A percentile compares a stretch with the other conserved stretches of the same genome.
These are phyloP conservation scores for Acacia pycnantha DNA, from an alignment of 331 rosid species.

Conservation along the genomic window DNA sequence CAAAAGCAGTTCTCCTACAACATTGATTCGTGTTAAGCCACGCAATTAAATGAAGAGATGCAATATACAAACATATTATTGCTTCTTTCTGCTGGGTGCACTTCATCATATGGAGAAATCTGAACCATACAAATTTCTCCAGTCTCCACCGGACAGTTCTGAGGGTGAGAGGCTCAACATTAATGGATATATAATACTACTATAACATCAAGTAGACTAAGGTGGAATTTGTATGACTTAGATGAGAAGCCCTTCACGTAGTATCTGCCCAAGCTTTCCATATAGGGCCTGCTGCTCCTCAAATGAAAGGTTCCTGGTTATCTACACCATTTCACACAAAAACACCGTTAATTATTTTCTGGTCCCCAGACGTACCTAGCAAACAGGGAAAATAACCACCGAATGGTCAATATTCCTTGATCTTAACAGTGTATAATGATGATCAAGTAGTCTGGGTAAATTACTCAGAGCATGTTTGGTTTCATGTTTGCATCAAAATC, in stretches of 20 bases:
- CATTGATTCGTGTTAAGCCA: slow-evolving; percentile 11
- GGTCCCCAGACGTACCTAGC: not conserved
- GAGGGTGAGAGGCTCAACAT: not conserved
- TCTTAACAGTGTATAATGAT: not conserved
- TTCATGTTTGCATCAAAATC: not conserved
- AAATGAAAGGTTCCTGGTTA: slow-evolving; percentile 64
- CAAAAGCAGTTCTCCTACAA: not conserved
- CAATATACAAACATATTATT: slow-evolving; percentile 1
- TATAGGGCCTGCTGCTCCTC: slow-evolving; percentile 80
- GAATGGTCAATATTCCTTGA: not conserved
- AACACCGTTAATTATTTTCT: not conserved
- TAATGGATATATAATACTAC: not conserved
- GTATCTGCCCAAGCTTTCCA: slow-evolving; percentile 61
- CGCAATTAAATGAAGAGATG: slow-evolving; percentile 16
- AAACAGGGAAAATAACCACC: too few relatives aligned
- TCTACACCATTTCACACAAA: slow-evolving; percentile 40
- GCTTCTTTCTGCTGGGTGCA: not conserved
- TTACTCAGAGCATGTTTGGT: not conserved
- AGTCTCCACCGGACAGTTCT: slow-evolving; percentile 20
- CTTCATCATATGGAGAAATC: slow-evolving; percentile 1
- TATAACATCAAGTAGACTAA: slow-evolving; percentile 18
- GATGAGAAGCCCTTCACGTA: slow-evolving; percentile 53
- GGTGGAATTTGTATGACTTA: slow-evolving; percentile 25
- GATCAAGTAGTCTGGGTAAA: not conserved
- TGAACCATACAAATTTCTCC: slow-evolving; percentile 1